Conservation (phyloP, 176 grass and related monocot genomes). For the Carex pumila region DNA sequence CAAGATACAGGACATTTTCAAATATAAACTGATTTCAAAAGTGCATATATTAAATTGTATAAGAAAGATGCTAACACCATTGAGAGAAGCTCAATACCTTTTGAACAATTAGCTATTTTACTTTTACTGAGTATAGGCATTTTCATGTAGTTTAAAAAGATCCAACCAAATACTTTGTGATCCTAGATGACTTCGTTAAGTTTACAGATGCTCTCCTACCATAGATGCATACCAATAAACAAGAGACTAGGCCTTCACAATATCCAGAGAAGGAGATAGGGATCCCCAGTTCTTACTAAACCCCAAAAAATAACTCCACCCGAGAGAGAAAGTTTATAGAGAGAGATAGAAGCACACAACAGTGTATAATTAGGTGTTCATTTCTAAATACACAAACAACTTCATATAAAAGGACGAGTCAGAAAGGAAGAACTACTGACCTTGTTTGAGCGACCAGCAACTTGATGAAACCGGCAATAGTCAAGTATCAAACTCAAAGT, state of each 20-base stretch:
- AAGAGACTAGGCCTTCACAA: background rate
- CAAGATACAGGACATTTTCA: background rate
- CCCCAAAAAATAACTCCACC: no score
- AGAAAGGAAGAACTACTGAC: constrained; percentile 20
- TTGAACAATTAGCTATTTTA: background rate
- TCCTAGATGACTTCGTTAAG: background rate
- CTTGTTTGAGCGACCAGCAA: constrained; percentile 92
- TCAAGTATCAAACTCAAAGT: constrained; percentile 98
- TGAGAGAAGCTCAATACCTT: background rate
- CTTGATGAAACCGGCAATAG: constrained; percentile 97
- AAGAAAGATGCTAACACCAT: background rate
- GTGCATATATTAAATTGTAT: background rate
- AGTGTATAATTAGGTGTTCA: no score
- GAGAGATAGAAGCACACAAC: no score
- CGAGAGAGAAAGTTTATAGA: no score
- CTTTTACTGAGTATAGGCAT: background rate
- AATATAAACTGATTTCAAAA: background rate
- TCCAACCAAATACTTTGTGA: background rate
- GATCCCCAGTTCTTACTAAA: no score
- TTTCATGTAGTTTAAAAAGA: background rate
- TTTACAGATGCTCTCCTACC: background rate
- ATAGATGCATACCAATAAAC: background rate
- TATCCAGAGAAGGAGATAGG: background rate
- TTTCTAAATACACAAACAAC: background rate
- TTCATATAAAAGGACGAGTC: background rate